Percentiles rank a stretch among this genome's conserved stretches.
These are phyloP conservation scores for Claviceps sp. DNA, from an alignment of 2,329 filamentous ascomycete genomes.

Conservation along the genomic window DNA sequence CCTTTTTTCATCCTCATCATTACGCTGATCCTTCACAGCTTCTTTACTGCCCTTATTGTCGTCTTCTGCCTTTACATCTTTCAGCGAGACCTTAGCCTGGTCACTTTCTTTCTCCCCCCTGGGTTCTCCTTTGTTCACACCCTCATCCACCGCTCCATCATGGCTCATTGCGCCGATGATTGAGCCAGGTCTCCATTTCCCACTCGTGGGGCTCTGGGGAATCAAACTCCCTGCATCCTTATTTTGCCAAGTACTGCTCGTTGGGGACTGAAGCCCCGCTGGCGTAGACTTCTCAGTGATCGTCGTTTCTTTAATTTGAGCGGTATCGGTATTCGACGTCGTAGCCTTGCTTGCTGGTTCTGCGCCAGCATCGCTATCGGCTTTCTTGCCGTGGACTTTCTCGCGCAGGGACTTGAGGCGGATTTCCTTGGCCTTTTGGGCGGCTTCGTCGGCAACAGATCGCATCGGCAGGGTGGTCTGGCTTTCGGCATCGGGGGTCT, in stretches of 20 bases:
- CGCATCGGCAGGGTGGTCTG: slow-evolving; percentile 28
- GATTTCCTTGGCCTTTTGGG: slow-evolving; percentile 48
- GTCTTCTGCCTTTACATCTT: slow-evolving; percentile 10
- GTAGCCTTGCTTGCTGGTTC: background rate
- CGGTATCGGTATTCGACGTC: background rate
- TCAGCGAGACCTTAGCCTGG: slow-evolving; percentile 25
- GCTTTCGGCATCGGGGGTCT: slow-evolving; percentile 11
- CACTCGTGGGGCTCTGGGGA: slow-evolving; percentile 8
- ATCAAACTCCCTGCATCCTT: slow-evolving; percentile 3
- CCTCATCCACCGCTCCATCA: slow-evolving; percentile 9
- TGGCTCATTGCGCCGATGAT: slow-evolving; percentile 16
- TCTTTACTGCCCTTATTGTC: slow-evolving; percentile 12
- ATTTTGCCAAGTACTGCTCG: slow-evolving; percentile 5
- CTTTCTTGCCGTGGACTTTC: slow-evolving; percentile 38
- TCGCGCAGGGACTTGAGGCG: slow-evolving; percentile 39
- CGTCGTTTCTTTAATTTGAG: slow-evolving; percentile 4
- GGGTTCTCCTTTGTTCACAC: slow-evolving; percentile 20
- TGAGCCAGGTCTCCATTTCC: slow-evolving; percentile 6
- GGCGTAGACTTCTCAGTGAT: slow-evolving; percentile 3
- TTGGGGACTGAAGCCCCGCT: slow-evolving; percentile 17
- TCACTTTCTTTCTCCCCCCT: slow-evolving; percentile 22
- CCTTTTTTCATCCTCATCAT: no score
- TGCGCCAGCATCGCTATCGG: slow-evolving; percentile 8
- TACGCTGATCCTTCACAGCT: no score
- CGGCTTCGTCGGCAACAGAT: slow-evolving; percentile 51